Base-by-base conservation (phyloP, 208 protist species). In the Wallacemonas sp. region DNA sequence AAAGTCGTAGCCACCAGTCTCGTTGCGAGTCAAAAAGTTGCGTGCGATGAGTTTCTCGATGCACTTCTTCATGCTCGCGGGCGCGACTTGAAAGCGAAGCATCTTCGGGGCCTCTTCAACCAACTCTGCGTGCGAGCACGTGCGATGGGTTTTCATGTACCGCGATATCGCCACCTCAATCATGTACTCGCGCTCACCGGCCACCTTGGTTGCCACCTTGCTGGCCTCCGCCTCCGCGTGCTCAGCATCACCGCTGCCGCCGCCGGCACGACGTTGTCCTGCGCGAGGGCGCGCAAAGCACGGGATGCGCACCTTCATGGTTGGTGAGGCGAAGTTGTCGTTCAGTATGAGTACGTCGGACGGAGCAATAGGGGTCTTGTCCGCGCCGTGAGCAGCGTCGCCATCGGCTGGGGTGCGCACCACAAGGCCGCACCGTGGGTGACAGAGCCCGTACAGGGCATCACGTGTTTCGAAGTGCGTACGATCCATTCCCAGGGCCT, bases 11-110 rank as follows among this genome's bases (percentile, higher is more conserved):
- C 60, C 57, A 33, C 54, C 77, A 10, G 77, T 39, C 36, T 92
- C 73, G 22, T 84, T 83, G 30, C 97, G 85, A 59, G 90, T 80
- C 19, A 99, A 30, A 70, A 98, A 98, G 24, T 97, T 96, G 19
- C 96, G 88, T 19, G 98, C 95, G 53, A 99, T 95, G 41, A 99
- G 72, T 39, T 72, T 85, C 61, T 98, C 96, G 6, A 98, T 91
- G 5, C 89, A 62, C 66, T 94, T 95, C 81, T 99, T 99, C 24
- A 99, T 30, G 27, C 85, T 73, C 3, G 71, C 62, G 22, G 77
- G 62, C 36, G 95, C 85, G 24, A 97, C 75, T 6, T 85, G 73
- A 62, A 98, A 98, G 22, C 86, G 84, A 19, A 98, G 72, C 55
- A 79, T 70, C 41, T 81, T 69, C 19, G 92, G 63, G 3, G 98